These are phyloP conservation scores for Rubroboletus pulcherrimus DNA, from an alignment of 768 basidiomycete species.

Conservation along the genomic window DNA sequence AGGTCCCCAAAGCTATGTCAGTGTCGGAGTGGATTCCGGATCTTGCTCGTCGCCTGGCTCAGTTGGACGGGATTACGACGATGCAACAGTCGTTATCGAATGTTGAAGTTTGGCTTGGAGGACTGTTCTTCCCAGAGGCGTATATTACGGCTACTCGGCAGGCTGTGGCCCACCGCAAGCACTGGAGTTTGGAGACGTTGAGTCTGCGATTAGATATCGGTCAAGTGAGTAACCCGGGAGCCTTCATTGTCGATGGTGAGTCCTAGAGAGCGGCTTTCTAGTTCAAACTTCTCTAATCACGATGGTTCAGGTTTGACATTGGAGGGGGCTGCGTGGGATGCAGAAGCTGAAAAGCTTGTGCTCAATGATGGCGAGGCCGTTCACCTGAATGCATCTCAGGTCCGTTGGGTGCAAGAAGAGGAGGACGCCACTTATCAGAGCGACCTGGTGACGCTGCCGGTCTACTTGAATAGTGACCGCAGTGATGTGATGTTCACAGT, in stretches of 20 bases:
- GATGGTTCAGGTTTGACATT: constrained; percentile 65
- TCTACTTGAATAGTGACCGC: constrained; percentile 88
- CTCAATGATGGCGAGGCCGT: constrained; percentile 85
- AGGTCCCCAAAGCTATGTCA: constrained; percentile 76
- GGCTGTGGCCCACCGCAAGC: constrained; percentile 88
- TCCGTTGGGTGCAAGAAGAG: constrained; percentile 77
- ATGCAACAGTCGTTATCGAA: constrained; percentile 56
- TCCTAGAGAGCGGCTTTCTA: constrained; percentile 1
- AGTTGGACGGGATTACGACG: constrained; percentile 66
- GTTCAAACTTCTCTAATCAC: constrained; percentile 4
- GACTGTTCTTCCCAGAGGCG: constrained; percentile 94
- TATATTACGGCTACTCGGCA: constrained; percentile 96
- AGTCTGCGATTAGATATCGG: constrained; percentile 79
- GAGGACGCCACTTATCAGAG: constrained; percentile 30
- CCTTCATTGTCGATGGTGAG: constrained; percentile 88
- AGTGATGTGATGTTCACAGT: constrained; percentile 90
- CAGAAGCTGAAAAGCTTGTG: constrained; percentile 53
- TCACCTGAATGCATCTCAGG: constrained; percentile 73
- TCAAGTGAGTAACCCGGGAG: constrained; percentile 67
- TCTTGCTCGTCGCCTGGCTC: constrained; percentile 73
- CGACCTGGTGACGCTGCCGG: constrained; percentile 73
- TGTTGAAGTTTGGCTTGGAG: constrained; percentile 88
- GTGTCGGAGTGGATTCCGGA: constrained; percentile 86
- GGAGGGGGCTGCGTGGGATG: constrained; percentile 78
- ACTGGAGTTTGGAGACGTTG: constrained; percentile 90